Conservation (phyloP, 306 rosid genomes). For the Rosa rugosa region DNA sequence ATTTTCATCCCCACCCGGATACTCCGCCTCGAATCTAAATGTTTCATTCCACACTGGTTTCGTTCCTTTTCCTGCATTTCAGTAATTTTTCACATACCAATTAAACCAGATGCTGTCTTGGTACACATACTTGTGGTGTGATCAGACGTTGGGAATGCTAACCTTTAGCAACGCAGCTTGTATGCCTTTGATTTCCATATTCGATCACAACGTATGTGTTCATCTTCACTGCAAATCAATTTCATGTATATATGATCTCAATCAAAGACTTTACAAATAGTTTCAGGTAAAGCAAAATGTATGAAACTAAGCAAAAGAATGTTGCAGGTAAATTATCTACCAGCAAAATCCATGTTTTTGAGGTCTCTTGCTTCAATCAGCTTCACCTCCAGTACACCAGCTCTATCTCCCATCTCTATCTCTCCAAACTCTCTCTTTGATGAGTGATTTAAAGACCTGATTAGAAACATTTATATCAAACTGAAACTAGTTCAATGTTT, state of each 20-base stretch:
- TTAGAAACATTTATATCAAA: background rate
- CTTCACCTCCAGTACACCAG: constrained; percentile 3
- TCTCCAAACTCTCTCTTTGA: background rate
- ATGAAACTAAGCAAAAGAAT: background rate
- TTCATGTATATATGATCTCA: background rate
- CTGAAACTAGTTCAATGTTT: background rate
- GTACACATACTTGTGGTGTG: background rate
- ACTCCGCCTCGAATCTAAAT: constrained; percentile 12
- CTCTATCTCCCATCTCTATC: background rate
- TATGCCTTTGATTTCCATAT: constrained; percentile 19
- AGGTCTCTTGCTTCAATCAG: constrained; percentile 12
- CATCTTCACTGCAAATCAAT: constrained; percentile 22
- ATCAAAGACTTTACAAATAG: background rate
- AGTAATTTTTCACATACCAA: background rate
- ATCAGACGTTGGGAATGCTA: background rate
- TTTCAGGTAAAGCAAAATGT: background rate
- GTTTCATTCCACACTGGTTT: constrained; percentile 18
- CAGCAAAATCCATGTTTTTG: constrained; percentile 19
- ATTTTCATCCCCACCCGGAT: constrained; percentile 2
- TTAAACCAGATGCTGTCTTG: background rate
- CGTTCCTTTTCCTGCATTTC: constrained; percentile 7
- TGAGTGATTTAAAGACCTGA: background rate
- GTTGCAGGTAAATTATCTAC: background rate
- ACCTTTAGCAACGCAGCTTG: constrained; percentile 19
- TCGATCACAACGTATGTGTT: constrained; percentile 13